Evolutionary conservation across 23 red algal species (phyloP), one percentile per base, ranked within the genome.

Genomic region (Porphyridium purpureum): DNA sequence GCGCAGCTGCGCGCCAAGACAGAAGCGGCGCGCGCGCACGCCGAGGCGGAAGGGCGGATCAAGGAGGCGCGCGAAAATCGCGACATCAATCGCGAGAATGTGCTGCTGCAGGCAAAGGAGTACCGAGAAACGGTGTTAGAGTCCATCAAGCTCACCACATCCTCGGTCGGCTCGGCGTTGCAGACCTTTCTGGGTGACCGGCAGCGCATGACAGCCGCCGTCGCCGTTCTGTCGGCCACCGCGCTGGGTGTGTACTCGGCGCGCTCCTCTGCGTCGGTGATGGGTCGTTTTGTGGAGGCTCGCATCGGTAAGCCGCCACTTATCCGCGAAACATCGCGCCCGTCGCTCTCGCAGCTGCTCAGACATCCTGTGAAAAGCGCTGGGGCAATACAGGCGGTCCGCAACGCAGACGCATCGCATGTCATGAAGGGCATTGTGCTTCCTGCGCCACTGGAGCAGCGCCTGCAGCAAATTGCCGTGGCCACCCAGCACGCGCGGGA

Each of bases 11-110:
- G 79, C 8, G 55, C 58, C 27, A 61, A 74, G 29, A 64, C 79
- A 19, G 79, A 84, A 31, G 59, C 36, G 23, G 79, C 79, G 6
- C 72, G 73, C 32, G 79, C 69, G 25, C 64, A 64, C 33, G 79
- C 79, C 0, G 79, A 84, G 36, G 79, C 79, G 35, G 79, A 84
- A 28, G 79, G 79, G 9, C 46, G 79, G 24, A 84, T 84, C 54
- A 62, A 74, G 35, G 55, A 84, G 57, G 55, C 64, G 60, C 30
- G 79, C 20, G 35, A 64, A 33, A 84, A 84, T 55, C 79, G 73
- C 55, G 79, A 84, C 50, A 44, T 84, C 21, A 56, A 62, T 29
- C 72, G 72, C 66, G 59, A 74, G 31, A 44, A 73, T 20, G 61
- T 57, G 51, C 40, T 66, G 24, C 11, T 69, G 46, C 60, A 74